phyloP scores from a whole-genome alignment of 441 rosid species.

The Populus hybrid region DNA sequence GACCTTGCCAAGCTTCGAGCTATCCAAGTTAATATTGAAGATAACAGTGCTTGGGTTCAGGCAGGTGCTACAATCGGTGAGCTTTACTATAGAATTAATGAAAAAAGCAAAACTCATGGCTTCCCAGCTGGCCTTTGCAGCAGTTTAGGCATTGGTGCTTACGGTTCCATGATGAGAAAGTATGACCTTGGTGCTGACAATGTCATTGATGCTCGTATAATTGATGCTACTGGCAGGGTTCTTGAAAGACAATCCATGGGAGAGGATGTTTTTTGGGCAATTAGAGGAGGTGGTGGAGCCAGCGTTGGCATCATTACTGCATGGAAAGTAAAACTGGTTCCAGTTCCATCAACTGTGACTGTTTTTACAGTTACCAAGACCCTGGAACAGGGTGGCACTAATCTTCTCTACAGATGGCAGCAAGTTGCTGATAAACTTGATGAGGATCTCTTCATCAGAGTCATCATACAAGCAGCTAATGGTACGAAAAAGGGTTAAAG shows the following conservation, averaged over 20 bases:
- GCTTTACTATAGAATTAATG: constrained; percentile 56
- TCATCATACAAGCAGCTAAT: no score
- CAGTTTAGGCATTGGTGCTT: constrained; percentile 22
- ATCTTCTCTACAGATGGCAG: constrained; percentile 53
- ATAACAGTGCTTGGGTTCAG: constrained; percentile 54
- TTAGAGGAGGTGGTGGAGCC: constrained; percentile 72
- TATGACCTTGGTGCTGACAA: constrained; percentile 69
- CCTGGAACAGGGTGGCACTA: constrained; percentile 38
- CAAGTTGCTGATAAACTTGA: constrained; percentile 12
- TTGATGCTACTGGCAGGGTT: constrained; percentile 49
- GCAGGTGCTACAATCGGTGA: constrained; percentile 68
- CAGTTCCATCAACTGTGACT: constrained; percentile 56
- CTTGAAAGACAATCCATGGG: constrained; percentile 62
- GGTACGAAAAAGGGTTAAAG: no score
- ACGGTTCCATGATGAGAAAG: constrained; percentile 75
- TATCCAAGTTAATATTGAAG: constrained; percentile 31
- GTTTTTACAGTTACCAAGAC: constrained; percentile 49
- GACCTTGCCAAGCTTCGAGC: constrained; percentile 51
- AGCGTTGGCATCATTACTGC: constrained; percentile 57
- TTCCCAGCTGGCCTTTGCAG: no score
- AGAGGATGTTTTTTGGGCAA: constrained; percentile 64
- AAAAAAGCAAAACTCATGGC: constrained; percentile 18
- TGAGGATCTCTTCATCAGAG: no score
- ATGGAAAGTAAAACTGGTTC: constrained; percentile 64
- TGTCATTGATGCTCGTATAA: constrained; percentile 52